These are phyloP conservation scores for Dothiorella sarmentorum DNA, from an alignment of 2,329 filamentous ascomycete species.

Conservation along the genomic window DNA sequence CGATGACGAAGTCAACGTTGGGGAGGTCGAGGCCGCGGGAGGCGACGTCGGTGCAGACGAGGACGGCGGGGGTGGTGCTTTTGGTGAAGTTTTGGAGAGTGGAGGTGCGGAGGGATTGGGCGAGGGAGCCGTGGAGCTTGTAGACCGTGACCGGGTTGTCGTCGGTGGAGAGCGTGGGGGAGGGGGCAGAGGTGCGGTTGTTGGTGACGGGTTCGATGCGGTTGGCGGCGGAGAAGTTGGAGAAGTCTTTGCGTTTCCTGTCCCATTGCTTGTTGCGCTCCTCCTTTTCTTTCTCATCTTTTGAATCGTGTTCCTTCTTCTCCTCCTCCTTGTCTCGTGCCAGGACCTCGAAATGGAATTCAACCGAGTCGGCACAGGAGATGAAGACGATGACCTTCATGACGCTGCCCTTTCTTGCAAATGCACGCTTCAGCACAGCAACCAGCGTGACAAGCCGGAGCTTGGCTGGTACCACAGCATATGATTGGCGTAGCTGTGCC, in stretches of 20 bases:
- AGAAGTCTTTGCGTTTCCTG: background rate
- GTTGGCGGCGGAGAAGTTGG: constrained; percentile 8
- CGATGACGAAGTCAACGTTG: constrained; percentile 89
- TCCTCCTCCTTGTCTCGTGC: constrained; percentile 32
- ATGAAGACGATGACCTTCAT: constrained; percentile 98
- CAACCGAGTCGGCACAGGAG: constrained; percentile 92
- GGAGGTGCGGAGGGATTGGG: constrained; percentile 80
- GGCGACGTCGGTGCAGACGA: constrained; percentile 93
- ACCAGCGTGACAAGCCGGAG: constrained; percentile 84
- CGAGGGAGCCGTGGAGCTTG: constrained; percentile 86
- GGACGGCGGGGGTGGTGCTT: constrained; percentile 70
- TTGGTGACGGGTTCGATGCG: constrained; percentile 26
- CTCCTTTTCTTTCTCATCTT: constrained; percentile 23
- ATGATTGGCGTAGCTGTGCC: constrained; percentile 89
- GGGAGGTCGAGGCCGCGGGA: constrained; percentile 94
- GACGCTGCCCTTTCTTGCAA: constrained; percentile 81
- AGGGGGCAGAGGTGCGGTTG: constrained; percentile 64
- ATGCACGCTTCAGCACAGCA: constrained; percentile 78
- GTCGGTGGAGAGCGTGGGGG: constrained; percentile 60
- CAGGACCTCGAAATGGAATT: constrained; percentile 91
- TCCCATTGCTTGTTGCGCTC: constrained; percentile 22
- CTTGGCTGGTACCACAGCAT: constrained; percentile 83
- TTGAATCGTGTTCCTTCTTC: background rate
- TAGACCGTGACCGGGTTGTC: constrained; percentile 78
- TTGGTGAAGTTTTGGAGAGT: constrained; percentile 78